These are phyloP conservation scores for Zygotorulaspora danielsina DNA, from an alignment of 805 yeast species.

Conservation along the genomic window DNA sequence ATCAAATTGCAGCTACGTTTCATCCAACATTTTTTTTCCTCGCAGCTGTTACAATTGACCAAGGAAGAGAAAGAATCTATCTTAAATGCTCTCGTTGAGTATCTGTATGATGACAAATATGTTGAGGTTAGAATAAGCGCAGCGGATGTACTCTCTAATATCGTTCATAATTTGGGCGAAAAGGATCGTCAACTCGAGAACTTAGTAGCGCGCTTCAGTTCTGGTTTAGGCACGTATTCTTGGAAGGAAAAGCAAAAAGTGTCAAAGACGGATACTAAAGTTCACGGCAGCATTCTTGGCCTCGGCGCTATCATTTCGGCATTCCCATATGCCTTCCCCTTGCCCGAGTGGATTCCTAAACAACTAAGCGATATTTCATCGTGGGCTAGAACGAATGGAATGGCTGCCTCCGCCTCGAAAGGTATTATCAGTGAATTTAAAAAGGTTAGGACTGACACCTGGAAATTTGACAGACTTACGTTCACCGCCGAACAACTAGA, in stretches of 20 bases:
- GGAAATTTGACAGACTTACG: constrained; percentile 81
- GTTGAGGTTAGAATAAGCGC: constrained; percentile 74
- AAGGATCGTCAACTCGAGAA: constrained; percentile 37
- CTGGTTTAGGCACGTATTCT: constrained; percentile 24
- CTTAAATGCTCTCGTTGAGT: constrained; percentile 45
- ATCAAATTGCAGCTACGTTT: constrained; percentile 61
- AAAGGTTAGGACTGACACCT: constrained; percentile 88
- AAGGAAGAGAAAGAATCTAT: constrained; percentile 45
- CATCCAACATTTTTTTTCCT: constrained; percentile 65
- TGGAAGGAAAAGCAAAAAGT: constrained; percentile 35
- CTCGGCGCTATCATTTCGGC: constrained; percentile 85
- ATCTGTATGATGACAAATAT: constrained; percentile 55
- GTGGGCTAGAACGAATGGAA: constrained; percentile 69
- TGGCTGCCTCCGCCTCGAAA: constrained; percentile 80
- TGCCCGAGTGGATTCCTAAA: constrained; percentile 84
- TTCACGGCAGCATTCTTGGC: constrained; percentile 87
- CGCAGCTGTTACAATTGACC: constrained; percentile 55
- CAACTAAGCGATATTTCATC: constrained; percentile 65
- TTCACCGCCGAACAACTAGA: constrained; percentile 78
- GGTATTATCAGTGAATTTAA: constrained; percentile 77
- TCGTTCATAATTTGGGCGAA: constrained; percentile 59
- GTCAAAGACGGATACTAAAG: constrained; percentile 39
- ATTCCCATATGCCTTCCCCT: constrained; percentile 85
- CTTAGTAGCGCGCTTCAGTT: constrained; percentile 42
- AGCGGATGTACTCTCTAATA: constrained; percentile 69